phyloP scores from a whole-genome alignment of 495 filamentous ascomycete species.

The Tuber microsphaerosporum region DNA sequence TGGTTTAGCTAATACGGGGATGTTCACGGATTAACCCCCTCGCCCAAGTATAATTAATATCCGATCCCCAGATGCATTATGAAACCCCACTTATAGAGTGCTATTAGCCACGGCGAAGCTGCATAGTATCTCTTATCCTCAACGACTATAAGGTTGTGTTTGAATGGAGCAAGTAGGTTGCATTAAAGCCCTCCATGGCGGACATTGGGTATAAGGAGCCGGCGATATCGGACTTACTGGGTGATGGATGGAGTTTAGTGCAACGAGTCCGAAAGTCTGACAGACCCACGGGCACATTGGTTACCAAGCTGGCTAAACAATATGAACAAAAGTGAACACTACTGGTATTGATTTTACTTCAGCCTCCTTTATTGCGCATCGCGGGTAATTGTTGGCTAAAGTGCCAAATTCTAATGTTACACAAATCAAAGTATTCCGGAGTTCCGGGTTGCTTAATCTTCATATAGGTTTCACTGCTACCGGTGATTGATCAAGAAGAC shows the following conservation, averaged over 20 bases:
- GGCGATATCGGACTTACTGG: not conserved
- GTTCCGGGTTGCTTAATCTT: not conserved
- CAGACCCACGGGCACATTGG: not conserved
- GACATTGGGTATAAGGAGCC: not conserved
- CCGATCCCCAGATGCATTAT: not conserved
- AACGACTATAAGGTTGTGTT: not conserved
- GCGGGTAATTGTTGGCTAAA: not conserved
- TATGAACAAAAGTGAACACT: not conserved
- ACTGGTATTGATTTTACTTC: not conserved
- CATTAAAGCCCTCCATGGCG: not conserved
- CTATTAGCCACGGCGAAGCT: not conserved
- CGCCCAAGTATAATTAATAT: not conserved
- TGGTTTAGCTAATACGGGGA: too few relatives aligned
- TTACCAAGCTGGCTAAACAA: not conserved
- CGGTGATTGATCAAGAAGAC: not conserved
- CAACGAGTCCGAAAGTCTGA: not conserved
- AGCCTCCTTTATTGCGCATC: not conserved
- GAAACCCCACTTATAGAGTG: not conserved
- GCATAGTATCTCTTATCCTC: not conserved
- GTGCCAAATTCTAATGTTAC: not conserved
- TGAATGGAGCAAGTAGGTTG: not conserved
- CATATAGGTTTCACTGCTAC: not conserved
- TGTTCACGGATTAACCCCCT: too few relatives aligned
- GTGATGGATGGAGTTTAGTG: not conserved
- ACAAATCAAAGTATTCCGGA: not conserved